Conservation (phyloP, 257 asterid genomes). For the Solanum neorickii region DNA sequence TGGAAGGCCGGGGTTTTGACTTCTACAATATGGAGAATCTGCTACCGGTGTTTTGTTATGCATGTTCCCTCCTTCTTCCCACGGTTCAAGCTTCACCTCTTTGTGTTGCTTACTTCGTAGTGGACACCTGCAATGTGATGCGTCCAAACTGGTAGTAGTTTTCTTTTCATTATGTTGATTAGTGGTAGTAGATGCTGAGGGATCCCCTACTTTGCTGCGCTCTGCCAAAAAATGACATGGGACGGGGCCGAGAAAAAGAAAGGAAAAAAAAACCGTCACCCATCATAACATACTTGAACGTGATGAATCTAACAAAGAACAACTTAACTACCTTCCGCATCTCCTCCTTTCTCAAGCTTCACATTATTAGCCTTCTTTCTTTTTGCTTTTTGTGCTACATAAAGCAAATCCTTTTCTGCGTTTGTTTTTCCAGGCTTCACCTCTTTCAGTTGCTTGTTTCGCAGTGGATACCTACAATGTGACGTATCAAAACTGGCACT, state of each 20-base stretch:
- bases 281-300: neutral
- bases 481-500: too few species aligned
- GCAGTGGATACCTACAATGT: too few species aligned
- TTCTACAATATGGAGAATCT: too few species aligned
- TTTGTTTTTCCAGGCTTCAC: too few species aligned
- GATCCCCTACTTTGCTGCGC: neutral
- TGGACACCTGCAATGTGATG: neutral
- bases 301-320: neutral
- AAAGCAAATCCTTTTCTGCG: too few species aligned
- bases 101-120: neutral
- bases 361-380: too few species aligned
- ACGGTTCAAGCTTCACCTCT: neutral
- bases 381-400: too few species aligned
- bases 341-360: neutral
- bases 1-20: too few species aligned
- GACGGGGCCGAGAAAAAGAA: neutral
- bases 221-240: neutral
- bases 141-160: neutral
- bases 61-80: neutral
- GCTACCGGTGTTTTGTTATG: too few species aligned
- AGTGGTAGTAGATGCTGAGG: neutral
- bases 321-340: neutral
- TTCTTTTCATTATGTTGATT: too few species aligned
- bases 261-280: neutral
- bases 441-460: too few species aligned